Evolutionary conservation across 805 yeast species (phyloP).

Genomic region (Starmerella stigmatis): DNA sequence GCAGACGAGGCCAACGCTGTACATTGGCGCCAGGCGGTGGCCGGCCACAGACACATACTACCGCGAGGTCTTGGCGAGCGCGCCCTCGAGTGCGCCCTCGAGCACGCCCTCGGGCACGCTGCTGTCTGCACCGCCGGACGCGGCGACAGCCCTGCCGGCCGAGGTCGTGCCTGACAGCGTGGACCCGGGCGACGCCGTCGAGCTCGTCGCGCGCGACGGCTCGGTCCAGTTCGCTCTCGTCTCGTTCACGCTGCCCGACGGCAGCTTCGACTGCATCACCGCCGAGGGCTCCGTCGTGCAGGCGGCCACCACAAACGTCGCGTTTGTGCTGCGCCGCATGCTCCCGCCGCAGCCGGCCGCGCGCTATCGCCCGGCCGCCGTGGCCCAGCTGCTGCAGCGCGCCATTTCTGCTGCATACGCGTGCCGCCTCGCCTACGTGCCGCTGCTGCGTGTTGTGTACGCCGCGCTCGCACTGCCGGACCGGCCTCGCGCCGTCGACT

Average conservation of each 20-base stretch:
- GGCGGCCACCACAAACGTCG: slow-evolving; percentile 6
- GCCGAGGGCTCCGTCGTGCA: slow-evolving; percentile 8
- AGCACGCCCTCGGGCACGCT: background rate
- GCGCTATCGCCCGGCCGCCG: background rate
- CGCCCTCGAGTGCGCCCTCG: background rate
- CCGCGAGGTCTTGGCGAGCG: background rate
- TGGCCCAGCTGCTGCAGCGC: background rate
- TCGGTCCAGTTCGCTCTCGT: slow-evolving; percentile 18
- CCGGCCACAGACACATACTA: slow-evolving; percentile 20
- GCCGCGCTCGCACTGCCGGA: slow-evolving; percentile 6
- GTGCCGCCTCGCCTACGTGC: background rate
- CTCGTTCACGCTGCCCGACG: slow-evolving; percentile 16
- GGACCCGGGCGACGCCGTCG: slow-evolving; percentile 23
- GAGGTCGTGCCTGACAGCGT: slow-evolving; percentile 13
- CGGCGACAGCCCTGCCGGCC: background rate
- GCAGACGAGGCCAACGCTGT: slow-evolving; percentile 8
- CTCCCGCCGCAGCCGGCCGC: slow-evolving; percentile 4
- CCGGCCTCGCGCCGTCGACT: slow-evolving; percentile 17
- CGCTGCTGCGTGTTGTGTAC: slow-evolving; percentile 12
- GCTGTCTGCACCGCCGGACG: too few relatives aligned
- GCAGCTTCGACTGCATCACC: slow-evolving; percentile 18
- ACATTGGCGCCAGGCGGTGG: slow-evolving; percentile 17
- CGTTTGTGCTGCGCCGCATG: slow-evolving; percentile 14
- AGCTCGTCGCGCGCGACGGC: slow-evolving; percentile 13
- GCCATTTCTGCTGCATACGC: background rate